Conservation (phyloP, 805 yeast species). For the Teunomyces tritomae region DNA sequence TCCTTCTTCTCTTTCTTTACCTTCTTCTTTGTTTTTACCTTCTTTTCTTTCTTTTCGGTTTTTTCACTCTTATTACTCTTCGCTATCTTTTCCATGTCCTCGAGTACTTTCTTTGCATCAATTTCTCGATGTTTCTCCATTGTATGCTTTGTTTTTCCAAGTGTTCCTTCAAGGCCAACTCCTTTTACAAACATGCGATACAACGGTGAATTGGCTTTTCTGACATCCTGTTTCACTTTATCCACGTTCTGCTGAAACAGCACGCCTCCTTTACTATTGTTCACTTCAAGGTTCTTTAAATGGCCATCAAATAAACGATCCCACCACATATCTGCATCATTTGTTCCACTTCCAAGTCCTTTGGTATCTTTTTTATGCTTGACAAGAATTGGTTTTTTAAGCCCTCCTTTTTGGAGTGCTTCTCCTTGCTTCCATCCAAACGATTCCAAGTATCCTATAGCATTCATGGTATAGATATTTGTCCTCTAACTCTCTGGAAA, state of each 20-base stretch:
- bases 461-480: constrained; percentile 53
- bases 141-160: constrained; percentile 38
- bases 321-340: constrained; percentile 94
- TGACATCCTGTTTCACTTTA: constrained; percentile 44
- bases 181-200: constrained; percentile 88
- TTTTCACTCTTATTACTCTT: constrained; percentile 27
- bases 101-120: constrained; percentile 16
- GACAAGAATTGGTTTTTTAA: constrained; percentile 82
- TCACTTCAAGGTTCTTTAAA: constrained; percentile 70
- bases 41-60: constrained; percentile 15
- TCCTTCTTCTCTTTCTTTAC: constrained; percentile 21
- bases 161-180: constrained; percentile 78
- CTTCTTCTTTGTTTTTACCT: constrained; percentile 26
- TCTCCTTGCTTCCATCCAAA: constrained; percentile 95
- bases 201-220: constrained; percentile 63
- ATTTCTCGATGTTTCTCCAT: constrained; percentile 13
- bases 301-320: constrained; percentile 93
- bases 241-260: constrained; percentile 53
- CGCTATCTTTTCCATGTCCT: constrained; percentile 11
- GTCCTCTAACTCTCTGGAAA: not conserved
- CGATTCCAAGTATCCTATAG: constrained; percentile 65
- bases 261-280: constrained; percentile 33
- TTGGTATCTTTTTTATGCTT: constrained; percentile 87
- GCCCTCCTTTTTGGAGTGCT: constrained; percentile 74
- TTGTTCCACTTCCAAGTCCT: constrained; percentile 80